Base-by-base conservation (phyloP, 2,329 filamentous ascomycete genomes). In the Ophiostoma angusticollis region DNA sequence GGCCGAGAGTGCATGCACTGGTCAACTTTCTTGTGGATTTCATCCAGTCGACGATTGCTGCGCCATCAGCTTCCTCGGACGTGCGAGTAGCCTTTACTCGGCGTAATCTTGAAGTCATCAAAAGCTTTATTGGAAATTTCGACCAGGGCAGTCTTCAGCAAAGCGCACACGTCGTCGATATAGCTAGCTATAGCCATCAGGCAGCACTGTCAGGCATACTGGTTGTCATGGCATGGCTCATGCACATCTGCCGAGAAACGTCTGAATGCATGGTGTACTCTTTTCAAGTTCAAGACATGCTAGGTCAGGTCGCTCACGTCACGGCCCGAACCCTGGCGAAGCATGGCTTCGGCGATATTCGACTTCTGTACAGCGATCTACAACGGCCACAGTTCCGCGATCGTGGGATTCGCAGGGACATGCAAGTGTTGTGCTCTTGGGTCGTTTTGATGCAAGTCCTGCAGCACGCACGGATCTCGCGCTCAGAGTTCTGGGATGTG, bases 401-500 rank as follows among this genome's bases (percentile, higher is more conserved):
- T 44, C 60, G 59, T 33, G 74, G 73, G 1, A 64, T 80, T 24
- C 63, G 61, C 21, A 53, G 60, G 13, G 63, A 71, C 23, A 53
- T 61, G n/a, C 52, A 58, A 12, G 45, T 53, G 2, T 49, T 68
- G 8, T 64, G 74, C 40, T 66, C 68, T 9, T 82, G 77, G 78
- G 65, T 76, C 3, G 58, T 72, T 17, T 44, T 74, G 5, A 72
- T 78, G 49, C 67, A 69, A 34, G 56, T 68, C 1, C 52, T 80
- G 5, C 64, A 69, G 21, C 57, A 61, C 24, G 64, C 67, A 11
- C 55, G 54, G 7, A 68, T 77, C 30, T 65, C 67, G 2, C 61
- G 65, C 36, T 58, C 61, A 17, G 66, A 67, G 1, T 80, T 81
- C 47, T 80, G 76, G 77, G 72, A 78, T 39, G 46, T 78, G 23